phyloP scores from a whole-genome alignment of 768 basidiomycete genomes.

The Phylloporus sp. region DNA sequence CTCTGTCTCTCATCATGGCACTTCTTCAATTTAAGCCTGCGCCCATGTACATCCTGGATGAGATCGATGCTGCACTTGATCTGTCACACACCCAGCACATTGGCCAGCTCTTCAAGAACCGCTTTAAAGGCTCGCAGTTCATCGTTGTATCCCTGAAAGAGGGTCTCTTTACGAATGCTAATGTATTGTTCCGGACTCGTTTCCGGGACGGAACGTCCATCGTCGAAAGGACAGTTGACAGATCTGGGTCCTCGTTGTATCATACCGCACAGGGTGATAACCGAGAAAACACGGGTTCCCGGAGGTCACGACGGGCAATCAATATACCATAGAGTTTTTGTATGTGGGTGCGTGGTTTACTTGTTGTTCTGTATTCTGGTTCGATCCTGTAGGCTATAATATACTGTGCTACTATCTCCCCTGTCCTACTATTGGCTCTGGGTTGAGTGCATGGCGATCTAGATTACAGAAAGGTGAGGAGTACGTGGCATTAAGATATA shows the following conservation, averaged over 20 bases:
- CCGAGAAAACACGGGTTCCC: slow-evolving; percentile 10
- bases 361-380: neutral
- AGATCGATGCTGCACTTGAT: slow-evolving; percentile 97
- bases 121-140: slow-evolving; percentile 98
- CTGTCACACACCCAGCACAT: slow-evolving; percentile 96
- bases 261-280: slow-evolving; percentile 9
- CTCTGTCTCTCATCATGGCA: slow-evolving; percentile 96
- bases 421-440: neutral
- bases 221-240: slow-evolving; percentile 74
- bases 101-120: slow-evolving; percentile 93
- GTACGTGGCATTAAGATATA: too few species aligned
- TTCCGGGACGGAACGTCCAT: slow-evolving; percentile 94
- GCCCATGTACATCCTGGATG: slow-evolving; percentile 98
- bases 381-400: slow-evolving; percentile 14
- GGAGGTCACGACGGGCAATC: slow-evolving; percentile 18
- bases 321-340: neutral
- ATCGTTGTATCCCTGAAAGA: slow-evolving; percentile 98
- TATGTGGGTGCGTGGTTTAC: neutral
- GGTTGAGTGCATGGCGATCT: neutral
- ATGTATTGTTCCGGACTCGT: slow-evolving; percentile 88
- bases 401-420: slow-evolving; percentile 1
- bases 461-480: too few species aligned
- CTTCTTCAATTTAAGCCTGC: slow-evolving; percentile 99
- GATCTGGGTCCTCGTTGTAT: slow-evolving; percentile 51
- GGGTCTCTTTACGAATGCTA: slow-evolving; percentile 95